A percentile compares a stretch with the other conserved stretches of the same genome.
These are phyloP conservation scores for Suhomyces ambrosiae DNA, from an alignment of 1,139 yeast genomes.

Conservation along the genomic window DNA sequence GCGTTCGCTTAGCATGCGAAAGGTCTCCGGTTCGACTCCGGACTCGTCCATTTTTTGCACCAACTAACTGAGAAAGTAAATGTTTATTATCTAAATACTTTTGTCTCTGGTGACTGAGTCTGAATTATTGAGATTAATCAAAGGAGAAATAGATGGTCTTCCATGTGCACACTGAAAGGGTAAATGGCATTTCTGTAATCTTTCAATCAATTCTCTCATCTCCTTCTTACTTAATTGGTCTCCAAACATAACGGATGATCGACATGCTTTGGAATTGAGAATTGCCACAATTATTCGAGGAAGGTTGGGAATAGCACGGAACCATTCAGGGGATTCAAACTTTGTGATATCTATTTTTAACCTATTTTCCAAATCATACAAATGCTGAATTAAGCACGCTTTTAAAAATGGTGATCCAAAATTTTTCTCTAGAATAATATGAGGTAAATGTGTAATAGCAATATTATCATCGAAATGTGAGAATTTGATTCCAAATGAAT, in stretches of 20 bases:
- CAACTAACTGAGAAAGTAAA: too few species aligned
- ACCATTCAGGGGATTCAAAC: constrained; percentile 15
- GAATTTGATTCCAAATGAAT: constrained; percentile 38
- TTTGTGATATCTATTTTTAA: constrained; percentile 20
- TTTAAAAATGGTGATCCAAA: constrained; percentile 29
- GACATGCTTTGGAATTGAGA: constrained; percentile 67
- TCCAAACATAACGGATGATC: constrained; percentile 77
- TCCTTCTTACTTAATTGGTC: constrained; percentile 44
- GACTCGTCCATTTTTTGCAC: constrained; percentile 66
- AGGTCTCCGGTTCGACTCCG: constrained; percentile 91
- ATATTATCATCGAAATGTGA: constrained; percentile 12
- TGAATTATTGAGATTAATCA: constrained; percentile 36
- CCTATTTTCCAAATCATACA: constrained; percentile 39
- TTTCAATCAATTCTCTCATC: constrained; percentile 46
- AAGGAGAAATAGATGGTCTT: constrained; percentile 70
- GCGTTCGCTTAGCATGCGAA: constrained; percentile 89
- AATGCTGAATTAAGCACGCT: constrained; percentile 42
- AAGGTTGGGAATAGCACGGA: constrained; percentile 23
- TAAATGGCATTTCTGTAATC: constrained; percentile 49
- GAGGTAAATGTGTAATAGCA: constrained; percentile 43
- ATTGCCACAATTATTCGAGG: constrained; percentile 54
- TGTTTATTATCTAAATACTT: too few species aligned
- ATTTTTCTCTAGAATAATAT: constrained; percentile 32
- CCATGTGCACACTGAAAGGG: constrained; percentile 92
- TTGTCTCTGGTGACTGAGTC: too few species aligned